Conservation (phyloP, 2,329 filamentous ascomycete species). For the Botrytis deweyae region DNA sequence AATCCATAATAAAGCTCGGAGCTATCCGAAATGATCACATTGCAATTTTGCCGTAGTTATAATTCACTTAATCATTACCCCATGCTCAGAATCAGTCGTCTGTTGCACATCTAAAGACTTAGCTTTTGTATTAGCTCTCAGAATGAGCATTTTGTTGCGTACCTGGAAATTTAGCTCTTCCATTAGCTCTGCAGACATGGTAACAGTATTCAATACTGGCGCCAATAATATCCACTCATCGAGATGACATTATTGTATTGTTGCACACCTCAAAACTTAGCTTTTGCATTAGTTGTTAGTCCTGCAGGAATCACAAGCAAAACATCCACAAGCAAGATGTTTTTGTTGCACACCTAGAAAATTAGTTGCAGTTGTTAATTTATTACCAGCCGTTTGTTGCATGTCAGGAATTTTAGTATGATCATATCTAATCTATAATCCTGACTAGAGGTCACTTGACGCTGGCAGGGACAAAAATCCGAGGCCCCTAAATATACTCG, state of each 20-base stretch:
- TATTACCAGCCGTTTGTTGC: neutral
- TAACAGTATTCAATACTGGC: neutral
- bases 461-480: conserved; percentile 4
- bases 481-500: neutral
- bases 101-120: conserved; percentile 2
- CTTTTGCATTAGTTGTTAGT: neutral
- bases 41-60: neutral
- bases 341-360: neutral
- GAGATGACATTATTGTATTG: neutral
- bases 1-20: neutral
- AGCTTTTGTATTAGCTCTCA: neutral
- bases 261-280: conserved; percentile 22
- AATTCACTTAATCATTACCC: neutral
- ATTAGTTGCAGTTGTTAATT: conserved; percentile 4
- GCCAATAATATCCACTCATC: conserved; percentile 7
- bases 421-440: neutral
- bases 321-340: neutral
- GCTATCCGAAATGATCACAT: neutral
- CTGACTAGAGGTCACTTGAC: neutral
- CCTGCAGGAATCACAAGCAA: neutral
- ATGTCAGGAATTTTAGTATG: conserved; percentile 2
- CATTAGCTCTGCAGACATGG: neutral
- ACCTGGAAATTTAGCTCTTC: conserved; percentile 7
- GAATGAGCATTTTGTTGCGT: conserved; percentile 4
- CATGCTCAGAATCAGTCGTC: neutral